Base-by-base conservation (phyloP, 768 basidiomycete genomes). In the Asterophora parasitica region DNA sequence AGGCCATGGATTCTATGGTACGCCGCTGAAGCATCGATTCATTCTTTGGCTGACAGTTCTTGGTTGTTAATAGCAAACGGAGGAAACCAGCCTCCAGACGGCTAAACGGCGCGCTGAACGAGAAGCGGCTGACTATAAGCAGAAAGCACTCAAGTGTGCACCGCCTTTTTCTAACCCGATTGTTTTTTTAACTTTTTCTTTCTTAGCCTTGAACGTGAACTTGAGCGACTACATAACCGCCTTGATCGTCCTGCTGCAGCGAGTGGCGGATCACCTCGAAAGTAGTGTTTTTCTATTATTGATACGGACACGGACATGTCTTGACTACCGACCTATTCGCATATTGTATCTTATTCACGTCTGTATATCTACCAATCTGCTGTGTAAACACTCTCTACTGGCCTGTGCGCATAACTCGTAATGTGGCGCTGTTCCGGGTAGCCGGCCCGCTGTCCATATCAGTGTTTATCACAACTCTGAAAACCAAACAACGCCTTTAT, bases 81-180 rank as follows among this genome's bases (percentile, higher is more conserved):
- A 75, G 35, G 85, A 83, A 65, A 80, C 70, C 52, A 71, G 76
- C n/a, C 69, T 89, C 3, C 80, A 83, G 55, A 73, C 84, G 9
- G 78, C 76, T 17, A 88, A 88, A 63, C 81, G 88, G 27, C 76
- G 85, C 35, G 84, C 83, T 31, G 88, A 89, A 57, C 75, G 85
- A 32, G 88, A 91, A 55, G 84, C 83, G 26, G 78, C 68, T 4
- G 88, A 91, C 54, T 80, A 78, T 57, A 85, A 80, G 62, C 84
- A 88, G 62, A 78, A 78, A 51, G 74, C 81, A 34, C 69, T 88
- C 12, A 79, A 74, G 87, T 88, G 57, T 42, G 83, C 17, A 26
- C 4, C 47, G 27, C 31, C 15, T 46, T 5, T 42, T 11, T 12
- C 26, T 42, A 45, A 27, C 19, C 31, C 37, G 26, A 19, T 40